Conservation (phyloP, 176 grass and related monocot genomes). For the Triticum dicoccoides region DNA sequence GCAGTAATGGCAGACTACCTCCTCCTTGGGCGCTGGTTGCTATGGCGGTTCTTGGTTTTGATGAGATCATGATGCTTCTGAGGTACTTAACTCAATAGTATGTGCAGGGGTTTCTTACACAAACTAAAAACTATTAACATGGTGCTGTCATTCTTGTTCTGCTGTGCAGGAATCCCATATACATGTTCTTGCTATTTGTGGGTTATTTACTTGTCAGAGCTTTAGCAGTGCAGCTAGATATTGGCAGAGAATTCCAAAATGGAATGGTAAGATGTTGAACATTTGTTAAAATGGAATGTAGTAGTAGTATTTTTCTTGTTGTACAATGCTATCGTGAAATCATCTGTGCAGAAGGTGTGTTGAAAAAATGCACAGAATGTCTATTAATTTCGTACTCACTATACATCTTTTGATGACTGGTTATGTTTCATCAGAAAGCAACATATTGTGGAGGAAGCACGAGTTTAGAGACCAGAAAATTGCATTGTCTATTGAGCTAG, state of each 20-base stretch:
- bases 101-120: not conserved
- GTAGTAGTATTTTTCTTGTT: not conserved
- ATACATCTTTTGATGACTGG: not conserved
- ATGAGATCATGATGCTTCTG: conserved; percentile 77
- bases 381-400: not conserved
- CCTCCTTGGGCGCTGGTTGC: conserved; percentile 83
- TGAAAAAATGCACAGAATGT: not conserved
- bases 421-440: conserved; percentile 13
- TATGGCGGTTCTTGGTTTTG: conserved; percentile 83
- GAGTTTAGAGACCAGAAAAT: not conserved
- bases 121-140: conserved; percentile 21
- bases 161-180: conserved; percentile 80
- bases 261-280: conserved; percentile 62
- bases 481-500: not conserved
- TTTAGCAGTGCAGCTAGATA: conserved; percentile 69
- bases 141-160: conserved; percentile 22
- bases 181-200: conserved; percentile 74
- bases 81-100: conserved; percentile 30
- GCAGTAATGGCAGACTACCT: conserved; percentile 63
- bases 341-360: not conserved
- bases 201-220: conserved; percentile 67
- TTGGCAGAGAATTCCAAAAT: conserved; percentile 71
- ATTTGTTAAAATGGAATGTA: not conserved
- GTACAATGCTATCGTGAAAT: conserved; percentile 1
- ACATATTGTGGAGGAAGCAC: not conserved